These are phyloP conservation scores for Smittium culicis DNA, from an alignment of 371 early-diverging fungal genomes.

Conservation along the genomic window DNA sequence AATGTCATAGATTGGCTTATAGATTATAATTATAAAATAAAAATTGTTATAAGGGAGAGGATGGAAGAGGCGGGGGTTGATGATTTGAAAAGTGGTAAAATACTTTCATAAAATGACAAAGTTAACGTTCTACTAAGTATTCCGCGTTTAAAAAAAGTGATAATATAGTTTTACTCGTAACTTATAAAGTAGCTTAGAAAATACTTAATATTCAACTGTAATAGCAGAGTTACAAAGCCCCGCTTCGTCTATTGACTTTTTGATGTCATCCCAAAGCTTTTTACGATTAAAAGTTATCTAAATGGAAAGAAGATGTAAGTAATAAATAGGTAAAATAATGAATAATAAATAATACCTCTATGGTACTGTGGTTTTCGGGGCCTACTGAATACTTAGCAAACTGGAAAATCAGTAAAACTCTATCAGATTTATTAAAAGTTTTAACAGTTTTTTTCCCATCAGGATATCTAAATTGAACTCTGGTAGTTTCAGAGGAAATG, in stretches of 20 bases:
- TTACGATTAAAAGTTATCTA: neutral
- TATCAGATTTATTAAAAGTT: slow-evolving; percentile 47
- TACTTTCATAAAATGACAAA: no score
- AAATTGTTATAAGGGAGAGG: no score
- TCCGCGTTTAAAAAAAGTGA: no score
- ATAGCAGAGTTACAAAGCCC: neutral
- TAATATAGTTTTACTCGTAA: no score
- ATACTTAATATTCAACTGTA: neutral
- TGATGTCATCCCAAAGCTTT: neutral
- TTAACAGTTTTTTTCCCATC: slow-evolving; percentile 49
- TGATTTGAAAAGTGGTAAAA: no score
- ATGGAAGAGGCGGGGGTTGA: no score
- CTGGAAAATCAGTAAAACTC: slow-evolving; percentile 50
- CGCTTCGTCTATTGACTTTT: neutral
- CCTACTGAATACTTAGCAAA: slow-evolving; percentile 35
- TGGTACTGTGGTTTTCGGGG: neutral
- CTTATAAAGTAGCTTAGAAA: no score
- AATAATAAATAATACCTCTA: slow-evolving; percentile 3
- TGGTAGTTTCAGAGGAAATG: slow-evolving; percentile 23
- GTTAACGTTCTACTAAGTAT: no score
- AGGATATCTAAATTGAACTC: slow-evolving; percentile 53
- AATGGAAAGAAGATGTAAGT: neutral
- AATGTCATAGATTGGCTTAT: no score
- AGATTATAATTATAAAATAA: no score
- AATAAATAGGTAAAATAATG: slow-evolving; percentile 3